phyloP scores from a whole-genome alignment of 106 monocot genomes.

The Amphibolis antarctica region DNA sequence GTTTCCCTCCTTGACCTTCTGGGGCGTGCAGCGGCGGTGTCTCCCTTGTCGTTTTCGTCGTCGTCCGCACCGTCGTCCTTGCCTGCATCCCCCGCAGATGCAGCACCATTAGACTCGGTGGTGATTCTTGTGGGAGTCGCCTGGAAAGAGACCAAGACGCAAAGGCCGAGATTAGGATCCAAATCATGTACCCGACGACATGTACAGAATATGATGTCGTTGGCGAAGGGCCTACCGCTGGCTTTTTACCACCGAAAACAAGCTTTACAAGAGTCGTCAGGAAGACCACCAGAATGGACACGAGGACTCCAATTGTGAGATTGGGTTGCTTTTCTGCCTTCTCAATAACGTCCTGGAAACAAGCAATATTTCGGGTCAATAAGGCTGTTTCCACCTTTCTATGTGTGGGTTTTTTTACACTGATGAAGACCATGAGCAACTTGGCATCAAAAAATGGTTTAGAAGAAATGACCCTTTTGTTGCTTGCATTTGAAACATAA shows the following conservation, averaged over 20 bases:
- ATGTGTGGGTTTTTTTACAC: no score
- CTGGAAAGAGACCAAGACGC: not conserved
- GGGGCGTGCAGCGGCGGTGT: not conserved
- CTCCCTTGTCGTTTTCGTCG: slow-evolving; percentile 5
- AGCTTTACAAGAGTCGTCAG: slow-evolving; percentile 36
- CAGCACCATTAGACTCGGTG: not conserved
- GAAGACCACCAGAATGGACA: slow-evolving; percentile 40
- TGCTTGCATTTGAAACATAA: no score
- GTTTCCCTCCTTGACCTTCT: slow-evolving; percentile 6
- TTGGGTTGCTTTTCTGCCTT: slow-evolving; percentile 77
- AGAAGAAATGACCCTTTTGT: no score
- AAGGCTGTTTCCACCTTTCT: no score
- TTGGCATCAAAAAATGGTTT: not conserved
- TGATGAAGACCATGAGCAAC: not conserved
- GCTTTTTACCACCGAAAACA: slow-evolving; percentile 45
- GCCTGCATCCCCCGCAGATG: not conserved
- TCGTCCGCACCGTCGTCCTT: slow-evolving; percentile 1
- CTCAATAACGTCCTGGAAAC: slow-evolving; percentile 65
- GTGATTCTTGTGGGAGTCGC: slow-evolving; percentile 1
- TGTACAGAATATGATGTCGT: not conserved
- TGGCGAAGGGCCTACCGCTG: slow-evolving; percentile 22
- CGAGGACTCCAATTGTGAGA: slow-evolving; percentile 58
- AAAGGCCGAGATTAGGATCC: not conserved
- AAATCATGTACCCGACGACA: not conserved
- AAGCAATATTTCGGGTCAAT: no score